Conservation (phyloP, 805 yeast species). For the Nakazawaea ishiwadae region DNA sequence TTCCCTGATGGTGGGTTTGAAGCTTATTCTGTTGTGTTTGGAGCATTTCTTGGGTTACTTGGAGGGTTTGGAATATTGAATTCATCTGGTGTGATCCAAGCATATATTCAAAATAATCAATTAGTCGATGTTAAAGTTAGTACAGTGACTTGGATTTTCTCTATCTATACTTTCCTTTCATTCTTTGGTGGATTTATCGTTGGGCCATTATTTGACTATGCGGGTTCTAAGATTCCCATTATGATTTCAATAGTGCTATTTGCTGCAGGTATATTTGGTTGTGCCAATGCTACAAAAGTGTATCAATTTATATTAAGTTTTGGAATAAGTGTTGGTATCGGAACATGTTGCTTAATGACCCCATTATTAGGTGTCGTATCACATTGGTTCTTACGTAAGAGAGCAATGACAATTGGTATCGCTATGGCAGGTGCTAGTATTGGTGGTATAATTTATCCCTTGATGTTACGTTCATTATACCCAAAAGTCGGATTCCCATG, state of each 20-base stretch:
- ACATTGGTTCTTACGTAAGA: slow-evolving; percentile 58
- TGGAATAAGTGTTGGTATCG: slow-evolving; percentile 52
- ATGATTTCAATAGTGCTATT: slow-evolving; percentile 39
- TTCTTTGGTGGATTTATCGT: slow-evolving; percentile 33
- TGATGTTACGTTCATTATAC: slow-evolving; percentile 44
- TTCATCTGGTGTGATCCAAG: slow-evolving; percentile 58
- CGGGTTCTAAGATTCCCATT: slow-evolving; percentile 47
- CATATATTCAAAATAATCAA: slow-evolving; percentile 54
- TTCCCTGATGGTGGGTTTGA: slow-evolving; percentile 36
- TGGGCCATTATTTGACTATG: slow-evolving; percentile 55
- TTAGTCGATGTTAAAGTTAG: slow-evolving; percentile 39
- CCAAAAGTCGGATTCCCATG: slow-evolving; percentile 46
- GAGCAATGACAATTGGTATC: slow-evolving; percentile 52
- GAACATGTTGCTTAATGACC: slow-evolving; percentile 55
- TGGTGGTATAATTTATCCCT: slow-evolving; percentile 50
- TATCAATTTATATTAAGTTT: slow-evolving; percentile 62
- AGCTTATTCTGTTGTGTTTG: slow-evolving; percentile 35
- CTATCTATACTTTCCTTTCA: slow-evolving; percentile 47
- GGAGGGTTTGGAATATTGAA: slow-evolving; percentile 52
- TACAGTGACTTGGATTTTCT: slow-evolving; percentile 63
- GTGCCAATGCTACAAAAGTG: slow-evolving; percentile 47
- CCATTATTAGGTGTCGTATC: slow-evolving; percentile 59
- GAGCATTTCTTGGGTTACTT: slow-evolving; percentile 35
- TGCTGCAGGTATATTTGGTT: slow-evolving; percentile 50
- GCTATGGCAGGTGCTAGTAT: slow-evolving; percentile 51